phyloP scores from a whole-genome alignment of 257 asterid genomes.

The Salvia rosmarinus region DNA sequence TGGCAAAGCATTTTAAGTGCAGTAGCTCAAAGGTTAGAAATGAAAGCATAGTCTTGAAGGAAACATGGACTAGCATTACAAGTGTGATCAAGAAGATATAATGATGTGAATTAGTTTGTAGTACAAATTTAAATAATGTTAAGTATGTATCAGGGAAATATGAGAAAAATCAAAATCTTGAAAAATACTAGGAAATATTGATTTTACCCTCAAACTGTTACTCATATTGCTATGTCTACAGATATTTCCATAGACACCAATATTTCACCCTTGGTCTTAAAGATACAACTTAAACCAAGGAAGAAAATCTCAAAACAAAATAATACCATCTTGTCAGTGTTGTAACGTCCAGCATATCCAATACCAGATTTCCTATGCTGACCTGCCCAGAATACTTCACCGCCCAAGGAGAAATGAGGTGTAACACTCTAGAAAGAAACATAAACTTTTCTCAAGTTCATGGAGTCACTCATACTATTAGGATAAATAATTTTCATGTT shows the following conservation, averaged over 20 bases:
- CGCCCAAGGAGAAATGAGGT: slow-evolving; percentile 82
- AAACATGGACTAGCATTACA: neutral
- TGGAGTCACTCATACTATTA: neutral
- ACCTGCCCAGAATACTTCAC: slow-evolving; percentile 99
- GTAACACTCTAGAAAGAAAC: slow-evolving; percentile 69
- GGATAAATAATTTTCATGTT: neutral
- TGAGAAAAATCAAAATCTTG: neutral
- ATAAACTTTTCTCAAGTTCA: slow-evolving; percentile 18
- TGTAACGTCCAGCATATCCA: slow-evolving; percentile 95
- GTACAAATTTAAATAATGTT: neutral
- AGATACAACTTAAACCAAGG: slow-evolving; percentile 4
- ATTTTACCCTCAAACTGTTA: neutral
- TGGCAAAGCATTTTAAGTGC: neutral
- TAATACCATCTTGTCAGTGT: slow-evolving; percentile 87
- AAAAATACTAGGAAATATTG: neutral
- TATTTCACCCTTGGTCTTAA: neutral
- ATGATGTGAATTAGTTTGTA: neutral
- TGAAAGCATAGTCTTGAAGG: neutral
- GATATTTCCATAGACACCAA: neutral
- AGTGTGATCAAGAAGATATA: neutral
- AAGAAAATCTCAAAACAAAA: neutral
- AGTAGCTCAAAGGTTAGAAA: slow-evolving; percentile 4
- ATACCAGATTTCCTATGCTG: slow-evolving; percentile 93
- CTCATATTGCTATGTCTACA: neutral
- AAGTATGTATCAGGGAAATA: neutral